phyloP scores from a whole-genome alignment of 2,329 filamentous ascomycete species.

The Alternaria rosae region DNA sequence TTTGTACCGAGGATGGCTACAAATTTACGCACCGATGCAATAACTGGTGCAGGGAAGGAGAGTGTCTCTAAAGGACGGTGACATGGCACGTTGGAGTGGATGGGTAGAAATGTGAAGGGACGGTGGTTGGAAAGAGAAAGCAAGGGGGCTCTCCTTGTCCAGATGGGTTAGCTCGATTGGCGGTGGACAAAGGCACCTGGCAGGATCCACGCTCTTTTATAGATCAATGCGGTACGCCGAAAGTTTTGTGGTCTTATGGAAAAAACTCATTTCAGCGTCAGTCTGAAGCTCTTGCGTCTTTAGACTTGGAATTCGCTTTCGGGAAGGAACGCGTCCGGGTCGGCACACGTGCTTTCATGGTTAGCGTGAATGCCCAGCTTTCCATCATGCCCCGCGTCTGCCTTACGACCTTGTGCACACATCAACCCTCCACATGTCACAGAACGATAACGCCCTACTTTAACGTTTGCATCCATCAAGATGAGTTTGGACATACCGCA shows the following conservation, averaged over 20 bases:
- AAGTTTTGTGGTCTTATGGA: not conserved
- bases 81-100: not conserved
- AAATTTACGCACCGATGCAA: constrained; percentile 14
- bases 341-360: constrained; percentile 4
- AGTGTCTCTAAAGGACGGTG: not conserved
- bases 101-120: not conserved
- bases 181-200: not conserved
- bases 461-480: too few relatives aligned
- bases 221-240: fast-evolving
- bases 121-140: not conserved
- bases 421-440: not conserved
- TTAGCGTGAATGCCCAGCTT: not conserved
- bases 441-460: not conserved
- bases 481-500: too few relatives aligned
- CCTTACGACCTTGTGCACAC: not conserved
- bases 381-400: not conserved
- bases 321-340: not conserved
- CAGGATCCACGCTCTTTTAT: not conserved
- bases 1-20: constrained; percentile 18
- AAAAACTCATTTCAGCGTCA: not conserved
- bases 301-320: too few relatives aligned
- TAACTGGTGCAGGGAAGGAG: constrained; percentile 10
- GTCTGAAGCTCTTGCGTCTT: too few relatives aligned
- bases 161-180: not conserved
- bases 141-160: not conserved